Evolutionary conservation across 1,284 basidiomycete genomes (phyloP), one percentile per base, ranked within the genome.

Genomic region (Ustilago shanxiensis): DNA sequence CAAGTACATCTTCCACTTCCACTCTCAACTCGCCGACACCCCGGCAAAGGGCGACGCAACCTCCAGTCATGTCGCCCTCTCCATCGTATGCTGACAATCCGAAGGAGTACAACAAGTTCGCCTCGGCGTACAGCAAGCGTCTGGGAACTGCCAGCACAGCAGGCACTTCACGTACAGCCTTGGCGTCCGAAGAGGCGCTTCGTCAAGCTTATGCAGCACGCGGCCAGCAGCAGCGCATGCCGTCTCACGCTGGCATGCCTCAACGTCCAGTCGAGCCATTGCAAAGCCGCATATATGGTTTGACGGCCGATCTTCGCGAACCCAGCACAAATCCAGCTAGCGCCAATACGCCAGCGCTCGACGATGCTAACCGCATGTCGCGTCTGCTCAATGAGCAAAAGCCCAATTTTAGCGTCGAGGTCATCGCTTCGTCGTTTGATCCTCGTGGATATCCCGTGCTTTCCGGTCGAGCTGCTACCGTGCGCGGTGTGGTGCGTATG

Each of bases 351-450:
- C 58, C 71, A 26, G 58, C 67, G 10, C 44, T 73, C 39, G 64
- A 69, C 14, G 65, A 70, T 50, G 61, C 60, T 37, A 64, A 58
- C 20, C 54, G 60, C 28, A 67, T 70, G 60, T 51, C 75, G 20
- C 67, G 63, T 8, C 13, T 72, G 41, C 74, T 72, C 58, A 55
- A 72, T 57, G 54, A 60, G 41, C 74, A 77, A 28, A 62, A 66
- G 5, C 60, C 67, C 67, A 68, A 63, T 31, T 83, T 83, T 54
- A 83, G 80, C 68, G 80, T 83, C 53, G 79, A 83, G 64, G 65
- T 83, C 26, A 71, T 72, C 53, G 80, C 81, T 1, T 55, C 66
- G 6, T 64, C 61, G 6, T 83, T 83, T 31, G 81, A 83, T 52
- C 61, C 70, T 24, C 72, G 81, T 52, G 81, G 80, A 16, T 82